Base-by-base conservation (phyloP, 1,284 basidiomycete species). In the Cryptococcus maquisensis region DNA sequence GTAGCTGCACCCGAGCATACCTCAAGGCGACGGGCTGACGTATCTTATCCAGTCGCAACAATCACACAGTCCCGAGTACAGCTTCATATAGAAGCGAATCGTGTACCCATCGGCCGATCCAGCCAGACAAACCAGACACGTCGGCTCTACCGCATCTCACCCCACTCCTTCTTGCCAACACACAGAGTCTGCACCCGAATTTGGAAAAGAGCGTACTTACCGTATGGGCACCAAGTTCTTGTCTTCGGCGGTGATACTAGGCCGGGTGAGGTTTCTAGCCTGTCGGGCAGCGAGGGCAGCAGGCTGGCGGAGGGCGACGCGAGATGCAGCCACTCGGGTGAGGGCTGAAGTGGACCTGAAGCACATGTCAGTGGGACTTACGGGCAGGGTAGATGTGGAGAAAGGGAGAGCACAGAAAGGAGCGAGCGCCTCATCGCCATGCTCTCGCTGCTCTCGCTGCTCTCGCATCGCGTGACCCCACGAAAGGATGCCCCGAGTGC, bases 161-260 rank as follows among this genome's bases (percentile, higher is more conserved):
- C 37, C 5, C 28, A n/a, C 21, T 13, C 23, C n/a, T 24, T 44
- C 7, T 10, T 38, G n/a, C 12, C 41, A 15, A 43, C n/a, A 43
- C 2, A 35, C 26, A 21, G 45, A 18, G 6, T 41, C 21, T n/a
- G 38, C 26, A 36, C 20, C 41, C n/a, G 9, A 28, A 41, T n/a
- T 16, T 23, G 12, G 20, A n/a, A 24, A 4, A 48, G 10, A 20
- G 15, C 26, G 9, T n/a, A 56, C 62, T 59, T 42, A 64, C 62
- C 66, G 54, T 54, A 72, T 70, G 38, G 70, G 70, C 13, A 70
- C 49, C 43, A 62, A 52, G 42, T 66, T 72, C 57, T 69, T 69
- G 47, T 67, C 55, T 41, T 52, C 53, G 23, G 59, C 52, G 7
- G 45, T 55, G 47, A 62, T 62, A 28, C 52, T 50, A 3, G 20